phyloP scores from a whole-genome alignment of 305 asterid genomes.

The Euphrasia arctica region DNA sequence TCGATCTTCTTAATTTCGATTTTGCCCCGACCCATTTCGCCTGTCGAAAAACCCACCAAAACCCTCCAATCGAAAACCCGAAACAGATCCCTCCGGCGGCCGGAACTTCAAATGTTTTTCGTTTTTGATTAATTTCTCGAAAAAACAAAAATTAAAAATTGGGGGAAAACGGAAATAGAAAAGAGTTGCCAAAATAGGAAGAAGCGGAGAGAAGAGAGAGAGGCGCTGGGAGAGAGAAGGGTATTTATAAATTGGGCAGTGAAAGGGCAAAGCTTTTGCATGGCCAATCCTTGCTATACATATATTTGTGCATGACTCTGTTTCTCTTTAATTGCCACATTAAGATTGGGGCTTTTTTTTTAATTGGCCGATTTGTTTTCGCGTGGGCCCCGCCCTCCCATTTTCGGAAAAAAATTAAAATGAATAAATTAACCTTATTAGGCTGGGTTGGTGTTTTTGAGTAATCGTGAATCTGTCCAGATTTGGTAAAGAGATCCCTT shows the following conservation, averaged over 20 bases:
- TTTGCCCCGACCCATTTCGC: slow-evolving; percentile 72
- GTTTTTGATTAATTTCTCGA: neutral
- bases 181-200: slow-evolving; percentile 39
- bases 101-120: neutral
- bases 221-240: slow-evolving; percentile 29
- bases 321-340: slow-evolving; percentile 42
- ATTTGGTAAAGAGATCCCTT: neutral
- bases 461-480: neutral
- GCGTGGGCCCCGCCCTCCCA: neutral
- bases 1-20: slow-evolving; percentile 78
- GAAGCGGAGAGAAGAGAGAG: slow-evolving; percentile 28
- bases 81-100: slow-evolving; percentile 1
- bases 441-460: too few relatives aligned
- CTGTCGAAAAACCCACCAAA: slow-evolving; percentile 19
- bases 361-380: slow-evolving; percentile 31
- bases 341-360: slow-evolving; percentile 34
- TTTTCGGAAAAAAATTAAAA: neutral
- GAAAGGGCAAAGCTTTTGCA: slow-evolving; percentile 70
- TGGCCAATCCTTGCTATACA: slow-evolving; percentile 48
- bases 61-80: slow-evolving; percentile 31
- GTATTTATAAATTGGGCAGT: slow-evolving; percentile 53
- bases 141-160: neutral
- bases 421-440: too few relatives aligned
- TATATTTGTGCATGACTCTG: slow-evolving; percentile 47
- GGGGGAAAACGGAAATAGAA: neutral